phyloP scores from a whole-genome alignment of 345 rosid species.

The Citrus inodora region DNA sequence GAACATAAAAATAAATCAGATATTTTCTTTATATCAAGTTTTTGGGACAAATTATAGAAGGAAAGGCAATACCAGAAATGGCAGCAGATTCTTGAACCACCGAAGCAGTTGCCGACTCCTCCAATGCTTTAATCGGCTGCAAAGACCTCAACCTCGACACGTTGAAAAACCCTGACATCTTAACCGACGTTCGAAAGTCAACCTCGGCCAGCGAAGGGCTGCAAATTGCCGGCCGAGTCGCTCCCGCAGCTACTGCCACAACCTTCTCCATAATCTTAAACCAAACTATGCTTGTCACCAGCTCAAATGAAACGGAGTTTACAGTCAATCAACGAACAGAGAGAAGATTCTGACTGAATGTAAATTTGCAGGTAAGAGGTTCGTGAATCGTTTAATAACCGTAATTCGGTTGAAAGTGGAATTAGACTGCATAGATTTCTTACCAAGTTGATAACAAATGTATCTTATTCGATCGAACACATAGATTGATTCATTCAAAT shows the following conservation, averaged over 20 bases:
- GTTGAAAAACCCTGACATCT: slow-evolving; percentile 8
- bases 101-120: slow-evolving; percentile 38
- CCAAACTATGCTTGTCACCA: not conserved
- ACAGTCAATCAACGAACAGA: not conserved
- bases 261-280: not conserved
- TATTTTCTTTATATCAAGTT: not conserved
- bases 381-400: not conserved
- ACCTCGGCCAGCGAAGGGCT: not conserved
- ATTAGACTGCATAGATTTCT: not conserved
- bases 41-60: not conserved
- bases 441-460: not conserved
- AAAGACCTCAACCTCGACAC: slow-evolving; percentile 17
- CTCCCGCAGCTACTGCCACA: not conserved
- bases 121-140: slow-evolving; percentile 42
- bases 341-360: not conserved
- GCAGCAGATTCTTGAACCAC: slow-evolving; percentile 21
- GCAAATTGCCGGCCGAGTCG: not conserved
- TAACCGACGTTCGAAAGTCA: not conserved
- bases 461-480: not conserved
- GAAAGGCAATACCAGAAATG: slow-evolving; percentile 26
- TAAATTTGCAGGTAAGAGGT: not conserved
- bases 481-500: not conserved
- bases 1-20: not conserved
- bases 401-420: not conserved
- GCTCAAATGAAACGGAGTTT: not conserved